Percentiles rank a stretch among this genome's conserved stretches.
Conservation (phyloP, 2,329 filamentous ascomycete genomes). For the Fusarium sp. region DNA sequence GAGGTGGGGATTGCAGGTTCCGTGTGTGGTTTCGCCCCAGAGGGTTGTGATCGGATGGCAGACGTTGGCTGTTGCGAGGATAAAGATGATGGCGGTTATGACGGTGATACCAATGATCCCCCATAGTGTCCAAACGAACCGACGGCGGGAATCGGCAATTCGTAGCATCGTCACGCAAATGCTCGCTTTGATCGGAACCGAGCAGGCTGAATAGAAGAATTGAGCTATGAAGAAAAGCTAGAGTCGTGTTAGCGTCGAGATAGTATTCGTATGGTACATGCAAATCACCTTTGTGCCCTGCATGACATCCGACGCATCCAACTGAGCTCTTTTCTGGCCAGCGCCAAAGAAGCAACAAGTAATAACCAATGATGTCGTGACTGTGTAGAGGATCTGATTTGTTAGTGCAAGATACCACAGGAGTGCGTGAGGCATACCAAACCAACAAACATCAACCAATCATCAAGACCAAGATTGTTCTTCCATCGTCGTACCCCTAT, state of each 20-base stretch:
- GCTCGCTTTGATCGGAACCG: slow-evolving; percentile 46
- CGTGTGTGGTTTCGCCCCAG: slow-evolving; percentile 37
- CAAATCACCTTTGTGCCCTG: slow-evolving; percentile 35
- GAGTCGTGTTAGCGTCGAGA: neutral
- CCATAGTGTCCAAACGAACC: slow-evolving; percentile 33
- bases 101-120: slow-evolving; percentile 25
- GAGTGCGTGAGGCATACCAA: slow-evolving; percentile 13
- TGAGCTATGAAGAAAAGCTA: slow-evolving; percentile 43
- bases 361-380: slow-evolving; percentile 37
- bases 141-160: slow-evolving; percentile 38
- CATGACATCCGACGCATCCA: slow-evolving; percentile 6
- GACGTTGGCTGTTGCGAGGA: slow-evolving; percentile 40
- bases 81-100: slow-evolving; percentile 35
- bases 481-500: slow-evolving; percentile 34
- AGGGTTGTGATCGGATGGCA: slow-evolving; percentile 46
- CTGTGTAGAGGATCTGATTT: slow-evolving; percentile 24
- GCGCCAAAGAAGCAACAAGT: slow-evolving; percentile 35
- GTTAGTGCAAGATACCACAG: neutral
- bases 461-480: slow-evolving; percentile 36
- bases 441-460: slow-evolving; percentile 41
- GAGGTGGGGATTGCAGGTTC: slow-evolving; percentile 30
- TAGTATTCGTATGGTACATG: rapidly evolving
- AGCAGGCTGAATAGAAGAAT: slow-evolving; percentile 37
- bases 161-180: slow-evolving; percentile 49
- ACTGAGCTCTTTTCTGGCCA: slow-evolving; percentile 18